A percentile compares a stretch with the other conserved stretches of the same genome.
Evolutionary conservation across 1,284 basidiomycete species (phyloP).

Genomic region (Agaricales sp.): DNA sequence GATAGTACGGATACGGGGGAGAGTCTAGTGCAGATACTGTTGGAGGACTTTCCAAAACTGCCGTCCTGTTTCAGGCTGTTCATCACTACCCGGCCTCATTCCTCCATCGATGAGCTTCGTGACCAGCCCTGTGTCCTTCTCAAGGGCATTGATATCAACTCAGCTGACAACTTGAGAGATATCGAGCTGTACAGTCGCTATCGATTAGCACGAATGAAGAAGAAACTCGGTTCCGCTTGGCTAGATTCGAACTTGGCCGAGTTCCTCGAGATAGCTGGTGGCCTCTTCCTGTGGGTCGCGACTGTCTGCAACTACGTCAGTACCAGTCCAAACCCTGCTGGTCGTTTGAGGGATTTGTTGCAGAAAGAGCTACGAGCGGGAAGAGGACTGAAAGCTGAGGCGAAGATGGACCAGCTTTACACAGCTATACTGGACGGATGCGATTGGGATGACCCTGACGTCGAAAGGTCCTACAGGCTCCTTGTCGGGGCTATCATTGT

Average conservation of each 20-base stretch:
- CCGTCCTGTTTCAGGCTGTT: not conserved
- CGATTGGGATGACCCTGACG: constrained; percentile 14
- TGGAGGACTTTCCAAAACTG: not conserved
- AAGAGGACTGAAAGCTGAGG: constrained; percentile 4
- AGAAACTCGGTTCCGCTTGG: constrained; percentile 8
- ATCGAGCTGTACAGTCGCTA: constrained; percentile 5
- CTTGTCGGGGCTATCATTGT: constrained; percentile 16
- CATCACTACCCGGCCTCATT: not conserved
- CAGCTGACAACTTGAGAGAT: not conserved
- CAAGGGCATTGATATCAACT: not conserved
- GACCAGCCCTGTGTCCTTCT: constrained; percentile 4
- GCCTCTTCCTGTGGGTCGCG: constrained; percentile 16
- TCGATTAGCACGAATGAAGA: constrained; percentile 11
- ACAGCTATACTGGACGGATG: constrained; percentile 12
- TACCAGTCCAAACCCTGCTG: constrained; percentile 7
- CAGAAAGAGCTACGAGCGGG: not conserved
- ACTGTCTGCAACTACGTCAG: constrained; percentile 13
- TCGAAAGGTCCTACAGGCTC: constrained; percentile 13
- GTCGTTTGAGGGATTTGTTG: constrained; percentile 9
- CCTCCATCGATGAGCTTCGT: not conserved
- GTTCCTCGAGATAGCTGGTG: constrained; percentile 11
- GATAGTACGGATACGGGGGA: constrained; percentile 4
- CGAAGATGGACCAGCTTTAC: constrained; percentile 15
- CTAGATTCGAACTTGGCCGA: constrained; percentile 7
- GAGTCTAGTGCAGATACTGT: not conserved